Conservation (phyloP, 805 yeast genomes). For the Saccharomycopsis fibuligera region DNA sequence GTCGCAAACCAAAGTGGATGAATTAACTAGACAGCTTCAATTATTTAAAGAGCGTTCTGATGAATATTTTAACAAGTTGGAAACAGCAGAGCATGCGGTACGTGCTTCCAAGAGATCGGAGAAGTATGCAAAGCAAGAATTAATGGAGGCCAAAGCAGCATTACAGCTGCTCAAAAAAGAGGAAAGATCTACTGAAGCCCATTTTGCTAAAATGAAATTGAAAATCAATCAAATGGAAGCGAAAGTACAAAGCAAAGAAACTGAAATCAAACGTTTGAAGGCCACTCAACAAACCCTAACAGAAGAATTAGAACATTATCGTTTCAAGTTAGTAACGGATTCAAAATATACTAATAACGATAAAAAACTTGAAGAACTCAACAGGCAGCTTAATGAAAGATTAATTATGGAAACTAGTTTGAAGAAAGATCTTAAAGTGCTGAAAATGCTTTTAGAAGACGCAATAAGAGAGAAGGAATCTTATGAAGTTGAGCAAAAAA, state of each 20-base stretch:
- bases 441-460: constrained; percentile 54
- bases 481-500: constrained; percentile 29
- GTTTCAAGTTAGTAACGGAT: constrained; percentile 37
- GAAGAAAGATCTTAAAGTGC: constrained; percentile 55
- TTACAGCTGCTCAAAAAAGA: constrained; percentile 47
- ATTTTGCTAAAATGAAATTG: constrained; percentile 45
- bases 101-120: constrained; percentile 59
- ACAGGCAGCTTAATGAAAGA: constrained; percentile 45
- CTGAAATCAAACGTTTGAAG: constrained; percentile 45
- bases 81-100: constrained; percentile 71
- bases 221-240: constrained; percentile 48
- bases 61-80: constrained; percentile 64
- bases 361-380: constrained; percentile 47
- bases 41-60: constrained; percentile 69
- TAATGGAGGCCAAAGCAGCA: constrained; percentile 42
- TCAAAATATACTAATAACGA: constrained; percentile 30
- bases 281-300: constrained; percentile 44
- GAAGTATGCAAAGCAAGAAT: constrained; percentile 44
- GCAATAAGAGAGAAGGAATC: constrained; percentile 39
- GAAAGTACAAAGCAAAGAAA: constrained; percentile 47
- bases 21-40: constrained; percentile 48
- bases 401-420: constrained; percentile 61
- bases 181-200: constrained; percentile 44
- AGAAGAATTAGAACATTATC: constrained; percentile 51
- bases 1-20: constrained; percentile 46